These are phyloP conservation scores for Verticillium klebahnii DNA, from an alignment of 2,329 filamentous ascomycete species.

Conservation along the genomic window DNA sequence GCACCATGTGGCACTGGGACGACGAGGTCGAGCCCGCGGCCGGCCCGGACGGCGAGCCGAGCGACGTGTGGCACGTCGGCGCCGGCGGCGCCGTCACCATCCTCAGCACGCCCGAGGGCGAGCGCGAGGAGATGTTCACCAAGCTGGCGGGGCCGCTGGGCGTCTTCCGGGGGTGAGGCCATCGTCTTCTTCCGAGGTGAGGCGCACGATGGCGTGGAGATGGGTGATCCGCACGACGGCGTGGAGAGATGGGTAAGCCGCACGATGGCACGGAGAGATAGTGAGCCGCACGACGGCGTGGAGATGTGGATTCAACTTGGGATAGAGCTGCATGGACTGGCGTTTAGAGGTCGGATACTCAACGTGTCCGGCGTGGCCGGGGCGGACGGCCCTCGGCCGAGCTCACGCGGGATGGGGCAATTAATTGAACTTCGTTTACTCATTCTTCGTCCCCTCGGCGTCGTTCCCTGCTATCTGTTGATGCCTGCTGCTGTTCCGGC, in stretches of 20 bases:
- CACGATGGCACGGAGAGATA: too few species aligned
- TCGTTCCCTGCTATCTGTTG: not conserved
- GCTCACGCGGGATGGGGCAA: not conserved
- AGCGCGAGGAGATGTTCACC: constrained; percentile 87
- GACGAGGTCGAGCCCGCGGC: constrained; percentile 46
- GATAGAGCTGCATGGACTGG: not conserved
- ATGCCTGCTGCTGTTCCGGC: not conserved
- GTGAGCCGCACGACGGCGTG: not conserved
- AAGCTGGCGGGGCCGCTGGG: constrained; percentile 60
- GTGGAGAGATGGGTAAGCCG: too few species aligned
- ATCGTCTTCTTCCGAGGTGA: too few species aligned
- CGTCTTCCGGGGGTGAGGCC: constrained; percentile 36
- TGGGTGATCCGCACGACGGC: too few species aligned
- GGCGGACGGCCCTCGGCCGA: too few species aligned
- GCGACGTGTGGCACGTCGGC: constrained; percentile 74
- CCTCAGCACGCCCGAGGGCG: constrained; percentile 72
- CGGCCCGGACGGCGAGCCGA: constrained; percentile 21
- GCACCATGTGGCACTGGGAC: constrained; percentile 72
- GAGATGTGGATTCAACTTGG: not conserved
- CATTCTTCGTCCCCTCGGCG: not conserved
- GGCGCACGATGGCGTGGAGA: not conserved
- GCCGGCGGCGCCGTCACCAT: constrained; percentile 88
- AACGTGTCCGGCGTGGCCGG: constrained; percentile 21
- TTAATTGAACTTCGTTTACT: not conserved
- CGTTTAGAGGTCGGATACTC: constrained; percentile 19